Conservation (phyloP, 345 rosid genomes). For the Murraya koenigii region DNA sequence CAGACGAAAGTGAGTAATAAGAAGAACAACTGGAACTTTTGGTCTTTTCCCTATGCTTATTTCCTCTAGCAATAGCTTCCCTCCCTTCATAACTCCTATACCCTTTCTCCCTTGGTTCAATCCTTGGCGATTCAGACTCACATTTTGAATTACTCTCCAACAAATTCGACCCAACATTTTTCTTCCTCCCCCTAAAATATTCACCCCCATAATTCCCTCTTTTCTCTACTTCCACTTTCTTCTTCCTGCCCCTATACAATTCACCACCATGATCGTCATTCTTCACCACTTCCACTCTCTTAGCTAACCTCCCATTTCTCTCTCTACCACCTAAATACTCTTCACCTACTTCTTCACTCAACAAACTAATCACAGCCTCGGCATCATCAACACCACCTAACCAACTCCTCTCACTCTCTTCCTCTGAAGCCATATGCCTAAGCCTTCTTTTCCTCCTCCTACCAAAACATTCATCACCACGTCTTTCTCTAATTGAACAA, state of each 20-base stretch:
- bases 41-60: conserved; percentile 34
- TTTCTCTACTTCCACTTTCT: conserved; percentile 27
- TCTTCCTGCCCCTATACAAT: conserved; percentile 27
- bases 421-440: conserved; percentile 36
- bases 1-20: conserved; percentile 67
- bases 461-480: conserved; percentile 23
- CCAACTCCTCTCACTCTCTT: conserved; percentile 23
- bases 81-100: conserved; percentile 30
- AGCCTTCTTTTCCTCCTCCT: conserved; percentile 40
- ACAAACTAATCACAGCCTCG: conserved; percentile 71
- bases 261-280: conserved; percentile 32
- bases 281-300: conserved; percentile 38
- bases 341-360: conserved; percentile 61
- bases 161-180: conserved; percentile 25
- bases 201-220: conserved; percentile 27
- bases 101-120: conserved; percentile 28
- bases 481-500: conserved; percentile 29
- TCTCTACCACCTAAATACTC: conserved; percentile 31
- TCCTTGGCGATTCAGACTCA: conserved; percentile 20
- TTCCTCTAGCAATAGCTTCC: conserved; percentile 29
- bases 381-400: conserved; percentile 49
- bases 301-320: conserved; percentile 28
- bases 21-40: conserved; percentile 70
- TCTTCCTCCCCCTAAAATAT: conserved; percentile 25
- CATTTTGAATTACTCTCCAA: conserved; percentile 31